These are phyloP conservation scores for Picea mariana DNA, from an alignment of 83 land plant genomes.

Conservation along the genomic window DNA sequence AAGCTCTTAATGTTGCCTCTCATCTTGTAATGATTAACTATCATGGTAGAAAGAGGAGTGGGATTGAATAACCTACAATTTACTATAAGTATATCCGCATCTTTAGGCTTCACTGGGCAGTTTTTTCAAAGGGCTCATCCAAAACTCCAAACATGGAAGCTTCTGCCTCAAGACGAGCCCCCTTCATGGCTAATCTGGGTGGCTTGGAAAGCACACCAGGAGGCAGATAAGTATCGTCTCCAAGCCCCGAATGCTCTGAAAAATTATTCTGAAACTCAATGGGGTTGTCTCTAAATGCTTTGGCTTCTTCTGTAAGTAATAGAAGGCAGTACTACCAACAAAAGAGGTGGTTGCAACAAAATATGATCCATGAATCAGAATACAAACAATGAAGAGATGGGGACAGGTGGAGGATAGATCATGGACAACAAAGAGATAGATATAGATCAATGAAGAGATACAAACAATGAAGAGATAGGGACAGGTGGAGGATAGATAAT, in stretches of 20 bases:
- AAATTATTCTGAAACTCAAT: slow-evolving; percentile 52
- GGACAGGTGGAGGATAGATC: too few relatives aligned
- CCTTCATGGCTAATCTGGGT: slow-evolving; percentile 38
- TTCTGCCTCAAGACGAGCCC: slow-evolving; percentile 49
- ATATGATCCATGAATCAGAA: too few relatives aligned
- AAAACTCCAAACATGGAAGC: slow-evolving; percentile 31
- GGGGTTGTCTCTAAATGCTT: slow-evolving; percentile 37
- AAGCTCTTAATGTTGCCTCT: neutral
- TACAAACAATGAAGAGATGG: too few relatives aligned
- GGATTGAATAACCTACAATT: slow-evolving; percentile 14
- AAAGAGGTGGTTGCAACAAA: too few relatives aligned
- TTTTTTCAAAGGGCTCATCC: slow-evolving; percentile 18
- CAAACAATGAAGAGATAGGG: too few relatives aligned
- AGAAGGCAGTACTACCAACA: too few relatives aligned
- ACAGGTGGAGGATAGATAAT: too few relatives aligned
- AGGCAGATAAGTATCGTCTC: slow-evolving; percentile 69
- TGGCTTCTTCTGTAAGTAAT: slow-evolving; percentile 44
- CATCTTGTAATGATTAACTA: slow-evolving; percentile 18
- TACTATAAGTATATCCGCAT: slow-evolving; percentile 6
- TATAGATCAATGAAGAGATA: too few relatives aligned
- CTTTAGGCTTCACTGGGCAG: slow-evolving; percentile 6
- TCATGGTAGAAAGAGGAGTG: slow-evolving; percentile 12
- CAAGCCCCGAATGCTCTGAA: slow-evolving; percentile 54
- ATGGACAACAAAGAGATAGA: too few relatives aligned
- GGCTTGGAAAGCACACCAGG: slow-evolving; percentile 34